phyloP scores from a whole-genome alignment of 805 yeast species.

The Zygotorulaspora florentina region DNA sequence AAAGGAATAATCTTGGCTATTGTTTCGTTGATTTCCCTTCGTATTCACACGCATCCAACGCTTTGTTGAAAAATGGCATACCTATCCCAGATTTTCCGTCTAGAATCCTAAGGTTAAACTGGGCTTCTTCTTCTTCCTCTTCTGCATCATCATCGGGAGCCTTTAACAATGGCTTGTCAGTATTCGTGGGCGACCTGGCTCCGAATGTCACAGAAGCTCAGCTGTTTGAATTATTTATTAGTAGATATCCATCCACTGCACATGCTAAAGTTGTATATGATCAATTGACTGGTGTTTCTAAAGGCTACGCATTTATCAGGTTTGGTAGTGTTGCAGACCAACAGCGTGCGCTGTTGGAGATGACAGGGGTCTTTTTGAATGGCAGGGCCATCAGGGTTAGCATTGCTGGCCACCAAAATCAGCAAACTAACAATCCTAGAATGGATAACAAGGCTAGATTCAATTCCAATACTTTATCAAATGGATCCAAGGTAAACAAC shows the following conservation, averaged over 20 bases:
- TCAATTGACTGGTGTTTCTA: conserved; percentile 60
- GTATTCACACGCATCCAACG: conserved; percentile 57
- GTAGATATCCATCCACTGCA: conserved; percentile 66
- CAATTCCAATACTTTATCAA: conserved; percentile 1
- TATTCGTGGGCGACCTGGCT: conserved; percentile 83
- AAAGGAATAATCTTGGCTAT: conserved; percentile 57
- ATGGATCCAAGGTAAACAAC: not conserved
- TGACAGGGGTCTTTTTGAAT: conserved; percentile 73
- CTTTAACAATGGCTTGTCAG: conserved; percentile 48
- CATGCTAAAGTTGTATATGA: conserved; percentile 79
- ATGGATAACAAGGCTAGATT: conserved; percentile 9
- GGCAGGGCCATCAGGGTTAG: conserved; percentile 76
- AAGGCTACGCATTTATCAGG: conserved; percentile 89
- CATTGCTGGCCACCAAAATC: conserved; percentile 42
- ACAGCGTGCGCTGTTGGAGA: conserved; percentile 66
- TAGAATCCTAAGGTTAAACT: conserved; percentile 63
- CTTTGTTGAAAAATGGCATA: conserved; percentile 63
- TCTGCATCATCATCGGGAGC: conserved; percentile 3
- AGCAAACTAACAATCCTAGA: conserved; percentile 1
- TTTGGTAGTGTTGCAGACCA: conserved; percentile 63
- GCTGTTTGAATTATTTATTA: conserved; percentile 61
- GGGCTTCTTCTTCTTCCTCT: conserved; percentile 51
- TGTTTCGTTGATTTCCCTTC: conserved; percentile 75
- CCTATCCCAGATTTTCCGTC: conserved; percentile 56
- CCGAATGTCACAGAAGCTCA: conserved; percentile 66